Evolutionary conservation across 148 eudicot species (phyloP), one percentile per base, ranked within the genome.

Genomic region (Linanthus parryae): DNA sequence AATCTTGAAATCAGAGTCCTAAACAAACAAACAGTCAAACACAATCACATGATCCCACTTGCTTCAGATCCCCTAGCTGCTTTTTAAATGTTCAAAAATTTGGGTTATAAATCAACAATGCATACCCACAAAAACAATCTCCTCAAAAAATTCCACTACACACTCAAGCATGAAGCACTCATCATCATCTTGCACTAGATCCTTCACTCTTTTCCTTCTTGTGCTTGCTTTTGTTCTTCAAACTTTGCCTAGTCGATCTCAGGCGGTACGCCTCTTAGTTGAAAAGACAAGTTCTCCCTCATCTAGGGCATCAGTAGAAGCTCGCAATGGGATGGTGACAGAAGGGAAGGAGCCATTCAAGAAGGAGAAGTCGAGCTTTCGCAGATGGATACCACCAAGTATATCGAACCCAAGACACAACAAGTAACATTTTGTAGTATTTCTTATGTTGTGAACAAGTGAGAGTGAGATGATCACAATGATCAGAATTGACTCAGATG

Each of bases 371-470:
- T 67, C 86, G 12, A 85, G 86, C 57, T 67, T 74, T 51, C 59
- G 77, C 53, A 59, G n/a, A n/a, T n/a, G 24, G 37, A 58, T 70
- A 57, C 90, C 90, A 44, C 76, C 70, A 3, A 83, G 74, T 56
- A 58, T 66, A 70, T 71, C 75, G 1, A 83, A 83, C 63, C 95
- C 95, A 3, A 83, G 67, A 3, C 90, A 83, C 67, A 86, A 86
- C 82, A 86, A 79, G 82, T 83, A 62, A 72, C 40, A 36, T 46
- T 52, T 33, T 43, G 59, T 16, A 59, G n/a, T 29, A 38, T 38
- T n/a, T n/a, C n/a, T n/a, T n/a, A n/a, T n/a, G n/a, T n/a, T n/a
- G n/a, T n/a, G n/a, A n/a, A n/a, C 21, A 10, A 21, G 21, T 19
- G 5, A 40, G 53, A 16, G 11, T 22, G 40, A 35, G 24, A 48